A percentile compares a stretch with the other conserved stretches of the same genome.
Evolutionary conservation across 352 stramenopile genomes (phyloP).

Genomic region (Globisporangium cylindrosporum): DNA sequence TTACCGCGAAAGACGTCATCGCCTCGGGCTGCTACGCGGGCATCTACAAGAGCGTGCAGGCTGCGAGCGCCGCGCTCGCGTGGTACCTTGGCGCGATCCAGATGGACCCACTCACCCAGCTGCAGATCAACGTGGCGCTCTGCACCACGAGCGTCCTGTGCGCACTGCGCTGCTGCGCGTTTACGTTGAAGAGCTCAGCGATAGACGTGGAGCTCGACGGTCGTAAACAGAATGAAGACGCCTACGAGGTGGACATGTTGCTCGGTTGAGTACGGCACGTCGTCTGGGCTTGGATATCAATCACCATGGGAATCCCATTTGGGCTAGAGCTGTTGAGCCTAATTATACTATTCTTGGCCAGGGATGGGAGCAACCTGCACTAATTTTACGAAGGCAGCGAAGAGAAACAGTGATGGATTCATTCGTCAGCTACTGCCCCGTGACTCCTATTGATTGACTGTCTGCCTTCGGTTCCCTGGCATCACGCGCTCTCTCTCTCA

Average conservation of each 20-base stretch:
- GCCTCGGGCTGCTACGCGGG: constrained; percentile 49
- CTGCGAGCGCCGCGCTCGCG: constrained; percentile 29
- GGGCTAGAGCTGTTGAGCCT: background rate
- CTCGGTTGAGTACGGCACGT: background rate
- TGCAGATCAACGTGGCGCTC: constrained; percentile 39
- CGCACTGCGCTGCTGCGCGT: constrained; percentile 11
- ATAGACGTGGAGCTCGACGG: background rate
- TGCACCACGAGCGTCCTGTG: constrained; percentile 18
- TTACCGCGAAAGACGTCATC: constrained; percentile 32
- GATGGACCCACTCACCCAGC: constrained; percentile 22
- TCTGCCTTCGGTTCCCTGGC: background rate
- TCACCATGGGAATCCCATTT: background rate
- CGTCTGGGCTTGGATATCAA: background rate
- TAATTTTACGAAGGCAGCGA: background rate
- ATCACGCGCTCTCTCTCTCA: background rate
- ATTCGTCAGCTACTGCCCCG: background rate
- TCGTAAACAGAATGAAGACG: background rate
- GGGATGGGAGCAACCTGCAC: background rate
- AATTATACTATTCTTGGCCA: background rate
- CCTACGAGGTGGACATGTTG: background rate
- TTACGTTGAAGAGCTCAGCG: background rate
- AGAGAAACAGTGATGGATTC: background rate
- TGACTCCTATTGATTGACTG: background rate
- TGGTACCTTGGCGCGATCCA: constrained; percentile 36
- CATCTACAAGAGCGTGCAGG: constrained; percentile 70